Conservation (phyloP, 2,329 filamentous ascomycete genomes). For the Aspergillus spinulosporus region DNA sequence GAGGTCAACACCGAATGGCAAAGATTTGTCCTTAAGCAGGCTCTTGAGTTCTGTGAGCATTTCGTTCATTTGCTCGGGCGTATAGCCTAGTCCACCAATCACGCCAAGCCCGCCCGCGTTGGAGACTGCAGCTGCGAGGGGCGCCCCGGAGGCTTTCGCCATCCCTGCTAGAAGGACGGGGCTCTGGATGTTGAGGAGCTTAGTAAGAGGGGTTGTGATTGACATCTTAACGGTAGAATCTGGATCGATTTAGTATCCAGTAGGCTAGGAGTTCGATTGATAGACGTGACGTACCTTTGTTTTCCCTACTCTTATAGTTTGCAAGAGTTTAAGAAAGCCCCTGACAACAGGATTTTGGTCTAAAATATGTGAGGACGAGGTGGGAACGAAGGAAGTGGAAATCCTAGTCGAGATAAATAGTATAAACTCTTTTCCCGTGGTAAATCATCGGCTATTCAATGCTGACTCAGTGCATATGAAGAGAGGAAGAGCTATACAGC, state of each 20-base stretch:
- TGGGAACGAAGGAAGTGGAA: neutral
- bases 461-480: slow-evolving; percentile 2
- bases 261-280: neutral
- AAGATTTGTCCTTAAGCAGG: slow-evolving; percentile 62
- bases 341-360: too few relatives aligned
- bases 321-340: neutral
- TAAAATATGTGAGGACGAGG: neutral
- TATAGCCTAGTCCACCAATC: slow-evolving; percentile 65
- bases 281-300: neutral
- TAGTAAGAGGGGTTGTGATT: slow-evolving; percentile 75
- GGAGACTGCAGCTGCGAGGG: slow-evolving; percentile 80
- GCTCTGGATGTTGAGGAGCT: slow-evolving; percentile 78
- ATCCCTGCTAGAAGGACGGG: slow-evolving; percentile 92
- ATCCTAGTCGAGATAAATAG: neutral
- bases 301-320: neutral
- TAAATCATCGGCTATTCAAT: slow-evolving; percentile 1
- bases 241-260: neutral
- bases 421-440: too few relatives aligned
- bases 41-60: slow-evolving; percentile 87
- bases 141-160: slow-evolving; percentile 78
- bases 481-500: neutral
- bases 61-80: slow-evolving; percentile 70
- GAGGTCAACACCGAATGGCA: slow-evolving; percentile 89
- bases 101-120: slow-evolving; percentile 79
- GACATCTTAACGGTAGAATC: slow-evolving; percentile 39